phyloP scores from a whole-genome alignment of 768 basidiomycete species.

The Gyrodon lividus region DNA sequence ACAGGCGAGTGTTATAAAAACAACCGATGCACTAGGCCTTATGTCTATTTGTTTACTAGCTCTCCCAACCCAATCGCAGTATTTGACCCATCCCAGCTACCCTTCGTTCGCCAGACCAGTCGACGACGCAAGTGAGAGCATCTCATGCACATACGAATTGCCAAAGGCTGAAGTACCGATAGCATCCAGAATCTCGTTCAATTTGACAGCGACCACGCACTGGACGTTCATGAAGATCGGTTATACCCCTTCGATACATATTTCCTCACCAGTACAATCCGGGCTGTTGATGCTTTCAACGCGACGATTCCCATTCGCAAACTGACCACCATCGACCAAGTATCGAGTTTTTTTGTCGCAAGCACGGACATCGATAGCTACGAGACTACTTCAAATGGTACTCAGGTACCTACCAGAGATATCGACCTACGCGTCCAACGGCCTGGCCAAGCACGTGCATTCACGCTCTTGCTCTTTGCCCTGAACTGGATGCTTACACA shows the following conservation, averaged over 20 bases:
- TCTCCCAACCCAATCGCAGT: slow-evolving; percentile 35
- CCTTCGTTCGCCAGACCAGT: slow-evolving; percentile 40
- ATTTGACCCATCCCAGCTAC: slow-evolving; percentile 49
- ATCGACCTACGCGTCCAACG: slow-evolving; percentile 45
- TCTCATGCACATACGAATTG: background rate
- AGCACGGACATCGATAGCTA: slow-evolving; percentile 42
- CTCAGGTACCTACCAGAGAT: slow-evolving; percentile 36
- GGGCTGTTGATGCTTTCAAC: slow-evolving; percentile 37
- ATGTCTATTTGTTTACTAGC: slow-evolving; percentile 22
- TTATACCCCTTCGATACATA: slow-evolving; percentile 62
- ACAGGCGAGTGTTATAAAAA: slow-evolving; percentile 38
- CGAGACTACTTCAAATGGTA: slow-evolving; percentile 20
- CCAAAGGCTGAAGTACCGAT: background rate
- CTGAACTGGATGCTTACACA: slow-evolving; percentile 57
- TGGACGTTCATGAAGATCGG: slow-evolving; percentile 53
- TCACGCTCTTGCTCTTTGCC: slow-evolving; percentile 45
- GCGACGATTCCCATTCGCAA: slow-evolving; percentile 42
- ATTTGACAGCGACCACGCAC: slow-evolving; percentile 55
- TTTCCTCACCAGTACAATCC: slow-evolving; percentile 47
- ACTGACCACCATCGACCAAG: slow-evolving; percentile 41
- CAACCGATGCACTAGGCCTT: background rate
- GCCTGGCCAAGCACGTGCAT: slow-evolving; percentile 44
- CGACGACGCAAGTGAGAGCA: slow-evolving; percentile 40
- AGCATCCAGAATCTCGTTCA: slow-evolving; percentile 56
- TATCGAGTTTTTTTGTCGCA: slow-evolving; percentile 46